Evolutionary conservation across 2,329 filamentous ascomycete species (phyloP), one percentile per base, ranked within the genome.

Genomic region (Paracoccidioides brasiliensis): DNA sequence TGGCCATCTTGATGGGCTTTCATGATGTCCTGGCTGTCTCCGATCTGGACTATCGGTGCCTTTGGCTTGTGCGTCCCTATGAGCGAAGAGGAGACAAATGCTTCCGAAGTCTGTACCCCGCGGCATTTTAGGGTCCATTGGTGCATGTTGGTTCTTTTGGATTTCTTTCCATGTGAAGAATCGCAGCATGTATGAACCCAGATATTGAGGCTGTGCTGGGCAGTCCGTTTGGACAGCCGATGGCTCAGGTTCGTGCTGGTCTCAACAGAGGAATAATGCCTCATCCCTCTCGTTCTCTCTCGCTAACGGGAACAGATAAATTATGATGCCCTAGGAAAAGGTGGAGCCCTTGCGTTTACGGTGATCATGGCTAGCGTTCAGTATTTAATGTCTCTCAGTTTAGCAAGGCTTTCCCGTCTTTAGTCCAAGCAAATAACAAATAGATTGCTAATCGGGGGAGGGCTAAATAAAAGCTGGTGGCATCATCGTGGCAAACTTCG

Each of bases 21-120:
- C 60, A 80, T 84, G 70, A 67, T 83, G 1, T 70, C 78, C 0
- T 83, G 80, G 78, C 69, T 84, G 22, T 75, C 73, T 35, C 81
- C 81, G 0, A 83, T 84, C 58, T 84, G 81, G 81, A 80, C 79
- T 0, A 71, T 70, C 46, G 70, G 70, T 0, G 75, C 72, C 1
- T 82, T 82, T 58, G 79, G 82, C 61, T 76, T 74, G 1, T 81
- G 78, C 55, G 78, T 79, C 6, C 78, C 82, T 60, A 81, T 83
- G 73, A 77, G 75, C 44, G 80, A 83, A 65, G 80, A 83, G 64
- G 80, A 80, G 0, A 69, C 76, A 45, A 81, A 84, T 66, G 81
- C 81, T 1, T 76, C 78, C 3, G 78, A 75, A 54, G 79, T 22
- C 80, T 1, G 80, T 82, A 0, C 81, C 80, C 0, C 73, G 79